Evolutionary conservation across 495 filamentous ascomycete species (phyloP), one percentile per base, ranked within the genome.

Genomic region (Penicillium cosmopolitanum): DNA sequence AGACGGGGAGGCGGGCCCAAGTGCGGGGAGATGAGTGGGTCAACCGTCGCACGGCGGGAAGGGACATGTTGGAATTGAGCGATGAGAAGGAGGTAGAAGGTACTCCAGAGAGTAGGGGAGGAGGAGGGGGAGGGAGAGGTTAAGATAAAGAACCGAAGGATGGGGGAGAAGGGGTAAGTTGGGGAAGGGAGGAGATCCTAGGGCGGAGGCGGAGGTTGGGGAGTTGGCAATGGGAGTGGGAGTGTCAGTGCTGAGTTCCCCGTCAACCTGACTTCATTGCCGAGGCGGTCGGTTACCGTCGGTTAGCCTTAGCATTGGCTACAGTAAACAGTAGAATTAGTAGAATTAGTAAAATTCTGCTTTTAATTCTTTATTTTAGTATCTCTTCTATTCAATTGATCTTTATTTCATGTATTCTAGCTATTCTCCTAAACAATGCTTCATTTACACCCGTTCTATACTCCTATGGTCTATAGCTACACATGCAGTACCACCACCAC

Each of bases 1-100:
- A 73, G 68, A 73, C 58, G 66, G 74, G 62, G 64, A 78, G 71
- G 72, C 74, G 75, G 74, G 75, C 73, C 61, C 75, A 73, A 77
- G 72, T 78, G 77, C 77, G 77, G 77, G 77, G 77, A 75, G 76
- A 66, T 65, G 75, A 68, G 70, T 76, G 76, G 76, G 76, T 78
- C 73, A 79, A 60, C 65, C 77, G 73, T 76, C 75, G 75, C 68
- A 80, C 67, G 57, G 74, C 75, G 50, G 63, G 55, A 68, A 69
- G 53, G 64, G 66, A 70, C 69, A 70, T 61, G 35, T 42, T 61
- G 57, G 42, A 16, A 61, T 62, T 43, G 44, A 67, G 31, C 28
- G 5, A 51, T 51, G 61, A 43, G 61, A 43, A 47, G 57, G 51
- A 51, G 61, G 63, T 50, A 61, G 50, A 50, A 33, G 42, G 36